Conservation (phyloP, 2,329 filamentous ascomycete genomes). For the Aspergillus pseudotamarii region DNA sequence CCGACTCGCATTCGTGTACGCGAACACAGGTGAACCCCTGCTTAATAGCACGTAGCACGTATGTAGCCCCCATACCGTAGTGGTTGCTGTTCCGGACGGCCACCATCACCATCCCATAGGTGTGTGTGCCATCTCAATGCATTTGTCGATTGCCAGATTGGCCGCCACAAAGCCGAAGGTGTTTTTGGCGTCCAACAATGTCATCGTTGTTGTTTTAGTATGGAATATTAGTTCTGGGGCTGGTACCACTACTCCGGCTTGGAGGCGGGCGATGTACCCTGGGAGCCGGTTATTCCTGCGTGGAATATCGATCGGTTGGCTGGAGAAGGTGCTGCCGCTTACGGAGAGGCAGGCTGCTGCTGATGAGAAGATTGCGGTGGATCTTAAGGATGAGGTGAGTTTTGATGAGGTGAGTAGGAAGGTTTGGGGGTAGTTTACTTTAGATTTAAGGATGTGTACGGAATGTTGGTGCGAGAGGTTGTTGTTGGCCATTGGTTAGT, state of each 20-base stretch:
- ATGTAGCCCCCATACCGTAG: background rate
- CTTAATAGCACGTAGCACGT: background rate
- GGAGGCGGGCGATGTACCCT: background rate
- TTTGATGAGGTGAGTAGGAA: slow-evolving; percentile 12
- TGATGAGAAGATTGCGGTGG: slow-evolving; percentile 14
- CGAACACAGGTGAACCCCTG: background rate
- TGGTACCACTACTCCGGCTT: background rate
- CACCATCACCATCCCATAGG: background rate
- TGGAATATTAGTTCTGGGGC: background rate
- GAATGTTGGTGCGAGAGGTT: no score
- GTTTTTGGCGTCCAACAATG: background rate
- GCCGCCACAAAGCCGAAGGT: background rate
- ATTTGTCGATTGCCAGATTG: background rate
- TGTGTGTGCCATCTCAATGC: background rate
- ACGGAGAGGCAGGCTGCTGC: slow-evolving; percentile 10
- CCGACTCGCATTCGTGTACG: background rate
- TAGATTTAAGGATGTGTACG: no score
- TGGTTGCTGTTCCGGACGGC: background rate
- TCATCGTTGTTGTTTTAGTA: background rate
- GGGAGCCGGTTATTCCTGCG: background rate
- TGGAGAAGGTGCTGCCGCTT: slow-evolving; percentile 12
- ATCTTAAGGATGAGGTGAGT: slow-evolving; percentile 7
- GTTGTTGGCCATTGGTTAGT: no score
- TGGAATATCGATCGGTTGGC: slow-evolving; percentile 4
- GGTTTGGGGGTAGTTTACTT: slow-evolving; percentile 7